These are phyloP conservation scores for Vicia sativa DNA, from an alignment of 306 rosid genomes.

Conservation along the genomic window DNA sequence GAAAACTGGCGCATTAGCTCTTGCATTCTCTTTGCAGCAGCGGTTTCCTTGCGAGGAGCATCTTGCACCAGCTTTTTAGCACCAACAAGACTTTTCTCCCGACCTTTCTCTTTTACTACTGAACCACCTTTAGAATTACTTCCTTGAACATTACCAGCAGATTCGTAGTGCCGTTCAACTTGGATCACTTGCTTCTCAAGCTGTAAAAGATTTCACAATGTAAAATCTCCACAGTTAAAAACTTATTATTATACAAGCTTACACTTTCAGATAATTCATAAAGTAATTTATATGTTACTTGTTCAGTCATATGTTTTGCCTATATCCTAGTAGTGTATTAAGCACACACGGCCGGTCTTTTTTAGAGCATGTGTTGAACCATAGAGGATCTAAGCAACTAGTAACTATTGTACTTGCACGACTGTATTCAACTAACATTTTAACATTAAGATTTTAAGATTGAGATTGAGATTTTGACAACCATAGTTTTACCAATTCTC, in stretches of 20 bases:
- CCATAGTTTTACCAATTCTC: background rate
- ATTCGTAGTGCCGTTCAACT: slow-evolving; percentile 54
- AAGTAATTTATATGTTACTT: background rate
- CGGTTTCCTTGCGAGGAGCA: slow-evolving; percentile 57
- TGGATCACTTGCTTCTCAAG: slow-evolving; percentile 64
- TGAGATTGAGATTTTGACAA: no score
- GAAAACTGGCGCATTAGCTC: slow-evolving; percentile 81
- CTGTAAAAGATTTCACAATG: slow-evolving; percentile 41
- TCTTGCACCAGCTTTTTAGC: slow-evolving; percentile 62
- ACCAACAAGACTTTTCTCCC: slow-evolving; percentile 55
- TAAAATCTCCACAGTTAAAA: slow-evolving; percentile 3
- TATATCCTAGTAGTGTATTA: background rate
- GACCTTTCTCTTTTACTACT: slow-evolving; percentile 54
- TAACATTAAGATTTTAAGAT: background rate
- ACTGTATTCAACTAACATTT: slow-evolving; percentile 1
- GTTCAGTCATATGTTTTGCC: background rate
- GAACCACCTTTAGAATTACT: slow-evolving; percentile 56
- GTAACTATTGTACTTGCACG: background rate
- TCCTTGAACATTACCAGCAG: slow-evolving; percentile 38
- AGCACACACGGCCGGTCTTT: background rate
- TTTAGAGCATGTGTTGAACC: background rate
- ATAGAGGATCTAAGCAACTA: background rate
- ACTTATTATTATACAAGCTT: slow-evolving; percentile 7
- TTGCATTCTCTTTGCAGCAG: slow-evolving; percentile 81
- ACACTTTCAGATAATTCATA: background rate